Evolutionary conservation across 495 filamentous ascomycete genomes (phyloP).

Genomic region (Cladorrhinum samala): DNA sequence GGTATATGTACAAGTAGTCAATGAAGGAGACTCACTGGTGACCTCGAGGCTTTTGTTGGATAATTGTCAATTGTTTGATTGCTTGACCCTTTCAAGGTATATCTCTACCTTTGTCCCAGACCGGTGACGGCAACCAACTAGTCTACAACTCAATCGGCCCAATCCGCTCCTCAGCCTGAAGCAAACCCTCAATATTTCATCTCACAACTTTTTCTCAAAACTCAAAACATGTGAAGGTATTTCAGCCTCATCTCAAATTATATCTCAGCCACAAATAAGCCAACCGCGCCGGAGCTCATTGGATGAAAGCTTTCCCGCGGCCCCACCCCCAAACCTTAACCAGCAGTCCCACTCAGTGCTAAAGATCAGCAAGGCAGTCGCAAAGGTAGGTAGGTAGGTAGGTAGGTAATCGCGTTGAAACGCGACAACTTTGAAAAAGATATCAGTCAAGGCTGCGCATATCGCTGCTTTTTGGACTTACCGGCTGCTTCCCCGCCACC

Average conservation of each 20-base stretch:
- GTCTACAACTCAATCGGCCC: background rate
- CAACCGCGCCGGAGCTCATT: background rate
- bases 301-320: background rate
- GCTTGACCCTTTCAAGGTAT: too few species aligned
- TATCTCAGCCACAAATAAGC: slow-evolving; percentile 8
- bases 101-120: too few species aligned
- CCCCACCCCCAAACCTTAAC: background rate
- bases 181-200: background rate
- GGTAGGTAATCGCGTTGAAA: too few species aligned
- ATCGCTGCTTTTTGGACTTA: background rate
- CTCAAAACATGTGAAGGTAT: background rate
- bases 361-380: too few species aligned
- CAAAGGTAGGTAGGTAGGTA: too few species aligned
- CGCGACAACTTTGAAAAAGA: too few species aligned
- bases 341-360: too few species aligned
- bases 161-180: background rate
- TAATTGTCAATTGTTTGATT: too few species aligned
- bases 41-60: background rate
- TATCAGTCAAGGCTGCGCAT: too few species aligned
- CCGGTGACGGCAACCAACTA: too few species aligned
- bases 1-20: too few species aligned
- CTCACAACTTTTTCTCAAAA: background rate
- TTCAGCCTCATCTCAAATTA: slow-evolving; percentile 6
- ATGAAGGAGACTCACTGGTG: background rate
- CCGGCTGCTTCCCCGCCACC: background rate